Base-by-base conservation (phyloP, 129 eudicot genomes). In the carrot (Daucus carota) region DNA sequence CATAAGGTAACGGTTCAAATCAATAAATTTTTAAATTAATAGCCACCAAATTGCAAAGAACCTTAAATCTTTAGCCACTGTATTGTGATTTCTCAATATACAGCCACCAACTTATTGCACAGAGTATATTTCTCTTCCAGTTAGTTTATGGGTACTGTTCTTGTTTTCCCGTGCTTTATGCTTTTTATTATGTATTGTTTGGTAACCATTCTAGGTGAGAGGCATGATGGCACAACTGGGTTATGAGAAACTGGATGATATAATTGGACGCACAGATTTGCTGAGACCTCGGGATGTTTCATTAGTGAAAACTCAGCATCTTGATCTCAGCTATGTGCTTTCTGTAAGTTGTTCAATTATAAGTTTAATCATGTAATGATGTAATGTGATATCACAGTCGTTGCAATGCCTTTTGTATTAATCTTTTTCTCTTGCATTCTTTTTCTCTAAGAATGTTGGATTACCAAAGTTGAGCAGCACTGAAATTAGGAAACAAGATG, bases 161-260 rank as follows among this genome's bases (percentile, higher is more conserved):
- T 41, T 70, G 48, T 70, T 70, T 41, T 70, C 9, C 20, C n/a
- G 26, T 66, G 74, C 22, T 8, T 73, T 42, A 14, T 66, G 74
- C 22, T 8, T 73, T 41, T 29, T 17, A 29, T 59, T 24, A 67
- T 83, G 28, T 13, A 16, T 72, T 72, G 2, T 5, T 50, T 72
- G 34, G 33, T 47, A 18, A 41, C 14, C 46, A 81, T 82, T 73
- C 43, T 86, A 94, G 99, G 96, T 95, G 76, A 89, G 99, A 87
- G 93, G 99, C 84, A 87, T 88, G 63, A 85, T 95, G 90, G 99
- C 99, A 31, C 97, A 95, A 79, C 46, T 95, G 83, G 99, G 99
- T 77, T 95, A 86, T 69, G 96, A 89, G 85, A 95, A 95, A 85
- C 88, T 95, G 82, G 99, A 95, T 76, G 99, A 95, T 73, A 73